A percentile compares a stretch with the other conserved stretches of the same genome.
These are phyloP conservation scores for Candida coleopterorum DNA, from an alignment of 805 yeast species.

Conservation along the genomic window DNA sequence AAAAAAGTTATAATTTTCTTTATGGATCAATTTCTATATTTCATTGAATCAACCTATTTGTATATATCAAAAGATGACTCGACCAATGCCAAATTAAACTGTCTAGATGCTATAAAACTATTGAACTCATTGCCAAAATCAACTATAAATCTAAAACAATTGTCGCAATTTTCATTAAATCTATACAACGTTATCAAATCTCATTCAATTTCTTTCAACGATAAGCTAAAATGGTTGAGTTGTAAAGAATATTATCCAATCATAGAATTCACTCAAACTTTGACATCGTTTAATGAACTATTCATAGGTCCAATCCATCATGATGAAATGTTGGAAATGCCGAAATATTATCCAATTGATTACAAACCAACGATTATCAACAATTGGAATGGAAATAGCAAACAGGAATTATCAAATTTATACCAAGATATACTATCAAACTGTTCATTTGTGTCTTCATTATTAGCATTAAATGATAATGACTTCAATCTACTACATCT, in stretches of 20 bases:
- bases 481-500: not conserved
- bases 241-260: constrained; percentile 22
- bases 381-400: constrained; percentile 43
- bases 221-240: constrained; percentile 24
- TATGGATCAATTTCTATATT: constrained; percentile 1
- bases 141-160: not conserved
- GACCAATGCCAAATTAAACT: constrained; percentile 15
- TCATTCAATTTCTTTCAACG: constrained; percentile 6
- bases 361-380: constrained; percentile 5
- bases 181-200: constrained; percentile 14
- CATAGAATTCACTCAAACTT: constrained; percentile 12
- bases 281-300: constrained; percentile 9
- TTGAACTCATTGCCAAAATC: constrained; percentile 17
- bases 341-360: constrained; percentile 9
- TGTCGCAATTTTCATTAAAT: constrained; percentile 19
- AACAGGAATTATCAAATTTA: constrained; percentile 24
- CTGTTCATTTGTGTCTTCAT: constrained; percentile 73
- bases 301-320: constrained; percentile 5
- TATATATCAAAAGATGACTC: constrained; percentile 13
- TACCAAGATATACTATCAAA: constrained; percentile 54
- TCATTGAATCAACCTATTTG: constrained; percentile 15
- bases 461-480: constrained; percentile 44
- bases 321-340: constrained; percentile 11
- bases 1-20: not conserved
- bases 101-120: constrained; percentile 20